Evolutionary conservation across 768 basidiomycete species (phyloP).

Genomic region (Phanerochaete sordida): DNA sequence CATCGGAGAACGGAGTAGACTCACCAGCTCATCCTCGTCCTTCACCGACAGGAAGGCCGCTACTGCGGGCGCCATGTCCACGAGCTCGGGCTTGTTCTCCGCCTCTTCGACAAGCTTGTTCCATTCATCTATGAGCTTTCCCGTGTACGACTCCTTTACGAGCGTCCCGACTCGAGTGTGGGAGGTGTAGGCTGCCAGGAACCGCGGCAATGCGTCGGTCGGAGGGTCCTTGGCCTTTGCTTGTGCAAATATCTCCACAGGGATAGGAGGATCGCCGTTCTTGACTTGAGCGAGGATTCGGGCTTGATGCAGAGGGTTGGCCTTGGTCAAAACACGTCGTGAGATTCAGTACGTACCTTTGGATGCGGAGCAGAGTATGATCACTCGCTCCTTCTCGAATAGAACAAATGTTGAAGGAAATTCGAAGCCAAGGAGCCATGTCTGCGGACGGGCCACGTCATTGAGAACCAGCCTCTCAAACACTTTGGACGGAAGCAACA

Average conservation of each 20-base stretch:
- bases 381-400: slow-evolving; percentile 73
- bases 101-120: slow-evolving; percentile 55
- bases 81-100: slow-evolving; percentile 60
- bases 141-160: slow-evolving; percentile 77
- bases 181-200: slow-evolving; percentile 58
- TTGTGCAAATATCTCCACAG: slow-evolving; percentile 73
- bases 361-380: slow-evolving; percentile 80
- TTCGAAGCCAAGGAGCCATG: slow-evolving; percentile 96
- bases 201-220: slow-evolving; percentile 69
- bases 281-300: slow-evolving; percentile 83
- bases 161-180: slow-evolving; percentile 70
- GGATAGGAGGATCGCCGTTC: slow-evolving; percentile 49
- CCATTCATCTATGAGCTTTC: slow-evolving; percentile 90
- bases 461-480: not conserved
- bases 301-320: slow-evolving; percentile 43
- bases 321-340: slow-evolving; percentile 3
- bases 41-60: slow-evolving; percentile 83
- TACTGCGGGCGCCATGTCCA: slow-evolving; percentile 76
- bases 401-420: slow-evolving; percentile 92
- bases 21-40: slow-evolving; percentile 87
- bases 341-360: slow-evolving; percentile 57
- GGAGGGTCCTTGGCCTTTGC: slow-evolving; percentile 78
- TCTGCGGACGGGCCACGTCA: slow-evolving; percentile 42
- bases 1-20: slow-evolving; percentile 24
- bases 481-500: not conserved